phyloP scores from a whole-genome alignment of 2,329 filamentous ascomycete species.

The Microcyclospora tardicrescens region DNA sequence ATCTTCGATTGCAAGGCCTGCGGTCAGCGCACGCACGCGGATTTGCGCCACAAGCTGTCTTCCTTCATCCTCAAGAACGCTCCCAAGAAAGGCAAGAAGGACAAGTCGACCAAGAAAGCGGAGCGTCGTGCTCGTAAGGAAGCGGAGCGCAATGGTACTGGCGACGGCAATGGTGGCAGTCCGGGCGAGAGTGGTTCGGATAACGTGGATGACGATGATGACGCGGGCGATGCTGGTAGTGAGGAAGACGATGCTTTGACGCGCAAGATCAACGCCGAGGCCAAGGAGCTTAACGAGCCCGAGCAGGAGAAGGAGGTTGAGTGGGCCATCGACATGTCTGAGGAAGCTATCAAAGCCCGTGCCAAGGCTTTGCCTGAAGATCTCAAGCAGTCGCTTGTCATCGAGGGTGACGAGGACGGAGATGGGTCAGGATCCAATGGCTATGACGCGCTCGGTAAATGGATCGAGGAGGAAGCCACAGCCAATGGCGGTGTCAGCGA shows the following conservation, averaged over 20 bases:
- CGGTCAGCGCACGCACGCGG: conserved; percentile 82
- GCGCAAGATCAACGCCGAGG: conserved; percentile 55
- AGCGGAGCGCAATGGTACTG: conserved; percentile 39
- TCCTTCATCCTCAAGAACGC: conserved; percentile 96
- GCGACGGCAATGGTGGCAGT: conserved; percentile 42
- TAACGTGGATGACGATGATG: conserved; percentile 51
- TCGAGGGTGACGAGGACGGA: conserved; percentile 60
- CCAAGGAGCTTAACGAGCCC: conserved; percentile 57
- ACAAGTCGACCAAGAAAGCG: conserved; percentile 89
- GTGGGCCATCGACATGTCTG: conserved; percentile 95
- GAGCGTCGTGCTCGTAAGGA: conserved; percentile 73
- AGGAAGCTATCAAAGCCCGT: conserved; percentile 87
- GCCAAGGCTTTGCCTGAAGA: conserved; percentile 87
- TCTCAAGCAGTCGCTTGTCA: conserved; percentile 63
- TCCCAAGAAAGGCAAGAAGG: conserved; percentile 87
- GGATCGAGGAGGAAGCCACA: conserved; percentile 67
- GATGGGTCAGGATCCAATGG: conserved; percentile 68
- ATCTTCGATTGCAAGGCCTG: conserved; percentile 97
- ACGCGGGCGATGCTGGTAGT: conserved; percentile 56
- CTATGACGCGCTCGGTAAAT: conserved; percentile 86
- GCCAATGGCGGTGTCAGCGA: conserved; percentile 61
- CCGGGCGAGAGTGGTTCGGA: conserved; percentile 56
- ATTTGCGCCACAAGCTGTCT: conserved; percentile 87
- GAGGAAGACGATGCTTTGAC: conserved; percentile 72
- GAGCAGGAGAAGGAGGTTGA: conserved; percentile 65